Evolutionary conservation across 2,329 filamentous ascomycete species (phyloP).

Genomic region (Cladosporium austrohemisphaericum): DNA sequence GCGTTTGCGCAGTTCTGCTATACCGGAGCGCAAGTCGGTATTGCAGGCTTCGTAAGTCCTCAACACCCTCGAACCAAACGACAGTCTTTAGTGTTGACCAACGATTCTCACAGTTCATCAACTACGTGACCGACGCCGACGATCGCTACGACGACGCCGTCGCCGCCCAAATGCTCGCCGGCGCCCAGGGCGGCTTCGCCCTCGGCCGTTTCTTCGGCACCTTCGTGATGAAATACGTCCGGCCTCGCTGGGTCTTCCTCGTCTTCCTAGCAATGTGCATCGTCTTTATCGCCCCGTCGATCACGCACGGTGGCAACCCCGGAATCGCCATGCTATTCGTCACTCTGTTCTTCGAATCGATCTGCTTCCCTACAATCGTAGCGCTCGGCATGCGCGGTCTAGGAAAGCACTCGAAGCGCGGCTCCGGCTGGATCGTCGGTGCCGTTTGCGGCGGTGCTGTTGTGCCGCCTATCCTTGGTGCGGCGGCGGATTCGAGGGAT

Average conservation of each 20-base stretch:
- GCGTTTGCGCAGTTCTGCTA: slow-evolving; percentile 76
- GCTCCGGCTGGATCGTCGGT: slow-evolving; percentile 67
- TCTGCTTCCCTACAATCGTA: slow-evolving; percentile 79
- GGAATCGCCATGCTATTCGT: slow-evolving; percentile 58
- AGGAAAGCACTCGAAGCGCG: slow-evolving; percentile 72
- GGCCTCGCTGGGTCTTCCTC: slow-evolving; percentile 67
- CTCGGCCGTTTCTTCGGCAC: slow-evolving; percentile 67
- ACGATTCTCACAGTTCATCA: slow-evolving; percentile 58
- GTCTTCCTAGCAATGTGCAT: slow-evolving; percentile 59
- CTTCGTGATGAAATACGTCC: slow-evolving; percentile 62
- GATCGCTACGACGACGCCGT: slow-evolving; percentile 51
- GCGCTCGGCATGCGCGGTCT: slow-evolving; percentile 73
- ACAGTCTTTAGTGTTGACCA: slow-evolving; percentile 3
- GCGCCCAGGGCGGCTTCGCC: slow-evolving; percentile 70
- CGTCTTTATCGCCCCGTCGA: slow-evolving; percentile 54
- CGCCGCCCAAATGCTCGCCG: slow-evolving; percentile 66
- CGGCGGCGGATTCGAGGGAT: slow-evolving; percentile 61
- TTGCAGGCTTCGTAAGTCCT: slow-evolving; percentile 26
- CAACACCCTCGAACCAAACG: slow-evolving; percentile 30
- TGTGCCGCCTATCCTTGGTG: slow-evolving; percentile 68
- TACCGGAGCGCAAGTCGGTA: slow-evolving; percentile 66
- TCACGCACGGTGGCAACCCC: slow-evolving; percentile 49
- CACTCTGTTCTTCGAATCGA: slow-evolving; percentile 76
- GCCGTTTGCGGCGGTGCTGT: slow-evolving; percentile 70
- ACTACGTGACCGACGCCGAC: slow-evolving; percentile 57